These are phyloP conservation scores for Amoeboaphelidium protococcarum DNA, from an alignment of 371 early-diverging fungal genomes.

Conservation along the genomic window DNA sequence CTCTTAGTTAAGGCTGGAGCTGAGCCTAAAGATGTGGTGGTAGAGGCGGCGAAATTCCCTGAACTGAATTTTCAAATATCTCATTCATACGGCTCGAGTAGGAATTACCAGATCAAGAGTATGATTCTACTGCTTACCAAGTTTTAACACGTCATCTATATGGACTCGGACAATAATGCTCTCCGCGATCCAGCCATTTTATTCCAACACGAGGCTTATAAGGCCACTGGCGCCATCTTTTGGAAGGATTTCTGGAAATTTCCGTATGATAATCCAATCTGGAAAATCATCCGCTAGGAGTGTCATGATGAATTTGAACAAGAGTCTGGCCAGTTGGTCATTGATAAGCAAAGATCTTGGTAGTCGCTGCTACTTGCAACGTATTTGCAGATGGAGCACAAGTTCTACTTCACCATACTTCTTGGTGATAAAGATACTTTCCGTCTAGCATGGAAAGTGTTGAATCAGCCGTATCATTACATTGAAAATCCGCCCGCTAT, in stretches of 20 bases:
- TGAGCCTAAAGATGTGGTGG: background rate
- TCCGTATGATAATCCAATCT: background rate
- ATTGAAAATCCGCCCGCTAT: background rate
- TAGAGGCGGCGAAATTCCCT: background rate
- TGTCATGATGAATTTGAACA: constrained; percentile 1
- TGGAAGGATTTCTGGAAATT: constrained; percentile 2
- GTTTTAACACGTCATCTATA: constrained; percentile 3
- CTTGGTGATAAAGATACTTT: background rate
- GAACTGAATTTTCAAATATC: background rate
- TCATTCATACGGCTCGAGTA: background rate
- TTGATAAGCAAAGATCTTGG: constrained; percentile 1
- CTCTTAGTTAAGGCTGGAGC: background rate
- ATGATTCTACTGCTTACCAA: background rate
- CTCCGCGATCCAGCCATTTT: constrained; percentile 2
- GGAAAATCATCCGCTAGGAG: constrained; percentile 1
- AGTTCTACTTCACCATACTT: background rate
- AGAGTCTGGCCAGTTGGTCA: constrained; percentile 4
- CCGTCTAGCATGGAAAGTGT: background rate
- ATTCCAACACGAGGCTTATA: constrained; percentile 2
- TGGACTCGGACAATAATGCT: constrained; percentile 4
- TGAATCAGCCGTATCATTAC: background rate
- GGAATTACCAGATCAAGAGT: background rate
- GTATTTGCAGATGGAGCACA: background rate
- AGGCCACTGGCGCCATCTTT: constrained; percentile 1
- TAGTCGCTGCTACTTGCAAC: background rate